A percentile compares a stretch with the other conserved stretches of the same genome.
These are phyloP conservation scores for Chrysanthemum seticuspe DNA, from an alignment of 129 eudicot species.

Conservation along the genomic window DNA sequence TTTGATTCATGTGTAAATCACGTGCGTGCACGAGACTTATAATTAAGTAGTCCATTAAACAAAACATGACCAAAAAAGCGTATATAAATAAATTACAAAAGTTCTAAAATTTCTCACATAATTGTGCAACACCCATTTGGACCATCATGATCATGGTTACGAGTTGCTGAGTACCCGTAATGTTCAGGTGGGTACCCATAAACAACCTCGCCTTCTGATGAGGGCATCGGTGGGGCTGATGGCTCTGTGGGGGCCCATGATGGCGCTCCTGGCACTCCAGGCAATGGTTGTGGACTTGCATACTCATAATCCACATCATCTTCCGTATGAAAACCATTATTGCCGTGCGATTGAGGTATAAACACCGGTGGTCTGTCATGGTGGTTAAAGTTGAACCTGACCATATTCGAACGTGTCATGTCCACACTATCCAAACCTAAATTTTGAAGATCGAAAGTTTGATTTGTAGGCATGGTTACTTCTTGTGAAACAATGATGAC, in stretches of 20 bases:
- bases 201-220: conserved; percentile 1
- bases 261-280: conserved; percentile 4
- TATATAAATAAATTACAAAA: background rate
- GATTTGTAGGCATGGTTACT: background rate
- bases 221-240: conserved; percentile 13
- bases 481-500: background rate
- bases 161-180: background rate
- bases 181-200: conserved; percentile 20
- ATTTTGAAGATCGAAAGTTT: conserved; percentile 5
- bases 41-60: too few species aligned
- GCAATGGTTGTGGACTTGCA: conserved; percentile 11
- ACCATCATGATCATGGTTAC: background rate
- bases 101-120: background rate
- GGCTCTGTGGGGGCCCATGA: conserved; percentile 18
- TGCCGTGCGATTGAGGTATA: background rate
- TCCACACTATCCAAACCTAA: conserved; percentile 23
- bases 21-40: too few species aligned
- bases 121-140: conserved; percentile 12
- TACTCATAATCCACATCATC: background rate
- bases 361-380: background rate
- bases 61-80: background rate
- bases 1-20: too few species aligned
- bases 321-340: background rate
- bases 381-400: conserved; percentile 13
- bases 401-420: conserved; percentile 10